Conservation (phyloP, 148 eudicot genomes). For the Cornus controversa region DNA sequence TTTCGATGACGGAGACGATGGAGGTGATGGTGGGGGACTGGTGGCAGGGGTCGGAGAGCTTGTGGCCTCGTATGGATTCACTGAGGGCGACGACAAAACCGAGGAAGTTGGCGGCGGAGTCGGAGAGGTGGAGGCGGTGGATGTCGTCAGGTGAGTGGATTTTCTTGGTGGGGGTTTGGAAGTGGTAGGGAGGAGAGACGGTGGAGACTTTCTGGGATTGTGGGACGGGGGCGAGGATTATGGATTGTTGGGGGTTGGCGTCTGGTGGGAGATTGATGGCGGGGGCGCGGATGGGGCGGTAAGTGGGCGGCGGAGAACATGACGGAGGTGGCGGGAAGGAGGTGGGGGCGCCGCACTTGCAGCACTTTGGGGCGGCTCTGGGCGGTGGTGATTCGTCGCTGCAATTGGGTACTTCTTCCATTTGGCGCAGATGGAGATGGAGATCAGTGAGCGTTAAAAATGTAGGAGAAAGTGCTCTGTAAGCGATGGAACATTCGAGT, state of each 20-base stretch:
- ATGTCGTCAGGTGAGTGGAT: conserved; percentile 60
- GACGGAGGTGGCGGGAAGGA: conserved; percentile 40
- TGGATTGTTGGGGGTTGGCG: conserved; percentile 31
- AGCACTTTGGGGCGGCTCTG: conserved; percentile 30
- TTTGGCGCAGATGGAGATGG: too few species aligned
- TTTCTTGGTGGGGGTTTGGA: conserved; percentile 52
- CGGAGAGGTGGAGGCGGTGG: conserved; percentile 45
- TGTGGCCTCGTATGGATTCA: conserved; percentile 49
- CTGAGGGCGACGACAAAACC: conserved; percentile 77
- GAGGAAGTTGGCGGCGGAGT: conserved; percentile 48
- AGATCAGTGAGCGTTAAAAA: too few species aligned
- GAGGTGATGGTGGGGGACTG: conserved; percentile 24
- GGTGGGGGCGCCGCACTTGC: conserved; percentile 81
- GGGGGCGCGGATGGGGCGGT: conserved; percentile 79
- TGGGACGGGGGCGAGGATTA: conserved; percentile 81
- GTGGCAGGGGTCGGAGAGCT: conserved; percentile 70
- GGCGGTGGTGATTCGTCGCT: conserved; percentile 15
- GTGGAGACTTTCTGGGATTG: conserved; percentile 41
- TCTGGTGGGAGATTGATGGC: conserved; percentile 70
- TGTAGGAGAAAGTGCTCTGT: too few species aligned
- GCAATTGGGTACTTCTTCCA: too few species aligned
- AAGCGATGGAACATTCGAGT: too few species aligned
- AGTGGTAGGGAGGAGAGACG: conserved; percentile 55
- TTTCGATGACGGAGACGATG: conserved; percentile 39
- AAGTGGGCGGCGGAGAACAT: conserved; percentile 45